Percentiles rank a stretch among this genome's conserved stretches.
Evolutionary conservation across 192 early-diverging fungal genomes (phyloP).

Genomic region (Diversispora eburnea): DNA sequence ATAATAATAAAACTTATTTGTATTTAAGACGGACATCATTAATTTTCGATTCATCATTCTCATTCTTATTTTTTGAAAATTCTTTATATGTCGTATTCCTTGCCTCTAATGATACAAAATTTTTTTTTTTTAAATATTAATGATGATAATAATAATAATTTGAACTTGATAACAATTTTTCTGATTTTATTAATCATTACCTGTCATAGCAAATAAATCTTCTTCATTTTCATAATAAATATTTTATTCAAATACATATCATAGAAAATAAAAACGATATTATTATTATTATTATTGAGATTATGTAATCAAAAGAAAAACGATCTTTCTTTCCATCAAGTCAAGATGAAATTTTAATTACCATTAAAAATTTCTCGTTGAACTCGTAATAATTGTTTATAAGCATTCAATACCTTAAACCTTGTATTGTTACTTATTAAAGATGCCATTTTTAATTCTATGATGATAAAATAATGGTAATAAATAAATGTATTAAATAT

Average conservation of each 20-base stretch:
- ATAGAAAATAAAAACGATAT: not conserved
- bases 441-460: too few species aligned
- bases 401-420: not conserved
- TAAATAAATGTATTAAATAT: too few species aligned
- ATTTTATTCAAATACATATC: not conserved
- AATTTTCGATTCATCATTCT: not conserved
- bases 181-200: not conserved
- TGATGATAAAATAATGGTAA: too few species aligned
- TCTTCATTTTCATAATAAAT: not conserved
- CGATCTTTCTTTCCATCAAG: not conserved
- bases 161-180: not conserved
- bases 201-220: not conserved
- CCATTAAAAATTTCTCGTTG: constrained; percentile 14
- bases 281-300: too few species aligned
- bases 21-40: not conserved
- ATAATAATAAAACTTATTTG: too few species aligned
- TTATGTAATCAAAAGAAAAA: too few species aligned
- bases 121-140: not conserved
- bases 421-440: not conserved
- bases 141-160: not conserved
- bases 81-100: constrained; percentile 1
- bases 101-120: not conserved
- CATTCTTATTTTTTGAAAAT: constrained; percentile 19
- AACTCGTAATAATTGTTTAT: constrained; percentile 2
- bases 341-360: not conserved